Percentiles rank a stretch among this genome's conserved stretches.
Evolutionary conservation across 139 green algal genomes (phyloP).

Genomic region (Tetratostichococcus sp.): DNA sequence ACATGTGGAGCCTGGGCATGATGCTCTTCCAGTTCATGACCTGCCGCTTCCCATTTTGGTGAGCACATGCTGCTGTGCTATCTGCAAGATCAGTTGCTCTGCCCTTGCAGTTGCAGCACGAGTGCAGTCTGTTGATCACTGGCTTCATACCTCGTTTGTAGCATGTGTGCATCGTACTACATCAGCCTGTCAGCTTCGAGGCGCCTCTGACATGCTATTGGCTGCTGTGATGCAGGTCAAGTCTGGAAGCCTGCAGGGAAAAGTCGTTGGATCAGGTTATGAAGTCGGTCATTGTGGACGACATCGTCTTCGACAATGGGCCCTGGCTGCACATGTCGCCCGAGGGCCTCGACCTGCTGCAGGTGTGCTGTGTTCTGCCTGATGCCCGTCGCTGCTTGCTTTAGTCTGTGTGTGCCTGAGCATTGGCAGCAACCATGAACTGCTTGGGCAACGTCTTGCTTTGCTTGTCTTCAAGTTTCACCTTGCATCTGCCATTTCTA

Average conservation of each 20-base stretch:
- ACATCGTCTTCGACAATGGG: constrained; percentile 12
- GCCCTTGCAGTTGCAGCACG: too few relatives aligned
- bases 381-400: too few relatives aligned
- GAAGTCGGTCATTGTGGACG: constrained; percentile 13
- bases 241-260: constrained; percentile 10
- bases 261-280: constrained; percentile 24
- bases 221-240: constrained; percentile 9
- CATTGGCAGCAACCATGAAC: too few relatives aligned
- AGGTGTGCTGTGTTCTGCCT: neutral
- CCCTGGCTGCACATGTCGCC: constrained; percentile 5
- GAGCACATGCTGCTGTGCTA: neutral
- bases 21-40: constrained; percentile 57
- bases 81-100: neutral
- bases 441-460: too few relatives aligned
- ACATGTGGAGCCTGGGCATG: constrained; percentile 66
- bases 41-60: constrained; percentile 48
- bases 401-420: too few relatives aligned
- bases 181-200: too few relatives aligned
- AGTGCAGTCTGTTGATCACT: too few relatives aligned
- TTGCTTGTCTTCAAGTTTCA: too few relatives aligned
- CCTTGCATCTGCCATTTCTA: too few relatives aligned
- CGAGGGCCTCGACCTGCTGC: constrained; percentile 12
- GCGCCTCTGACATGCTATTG: too few relatives aligned
- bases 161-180: too few relatives aligned
- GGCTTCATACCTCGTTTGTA: too few relatives aligned